Conservation (phyloP, 192 early-diverging fungal genomes). For the Umbelopsis sp. region DNA sequence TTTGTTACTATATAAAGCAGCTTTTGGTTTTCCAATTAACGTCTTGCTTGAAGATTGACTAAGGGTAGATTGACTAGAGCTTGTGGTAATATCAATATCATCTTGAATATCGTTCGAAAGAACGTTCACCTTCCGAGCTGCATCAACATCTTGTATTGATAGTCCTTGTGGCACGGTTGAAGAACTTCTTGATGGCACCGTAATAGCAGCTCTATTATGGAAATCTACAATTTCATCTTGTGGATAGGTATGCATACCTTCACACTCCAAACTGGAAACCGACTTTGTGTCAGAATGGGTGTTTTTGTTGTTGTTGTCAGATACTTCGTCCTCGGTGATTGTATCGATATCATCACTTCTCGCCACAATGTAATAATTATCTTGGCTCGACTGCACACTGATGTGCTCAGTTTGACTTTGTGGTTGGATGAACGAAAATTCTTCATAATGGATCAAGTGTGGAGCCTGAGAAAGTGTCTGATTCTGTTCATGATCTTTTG, state of each 20-base stretch:
- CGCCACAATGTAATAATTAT: too few species aligned
- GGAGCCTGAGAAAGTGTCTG: too few species aligned
- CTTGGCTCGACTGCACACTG: too few species aligned
- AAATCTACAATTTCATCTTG: neutral
- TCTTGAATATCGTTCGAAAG: neutral
- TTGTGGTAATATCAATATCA: neutral
- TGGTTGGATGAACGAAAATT: too few species aligned
- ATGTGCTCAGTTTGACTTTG: too few species aligned
- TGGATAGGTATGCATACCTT: neutral
- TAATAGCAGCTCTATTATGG: neutral
- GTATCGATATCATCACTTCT: too few species aligned
- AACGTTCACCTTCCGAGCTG: neutral
- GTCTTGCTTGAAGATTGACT: constrained; percentile 11
- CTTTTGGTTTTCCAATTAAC: constrained; percentile 5
- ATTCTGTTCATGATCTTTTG: too few species aligned
- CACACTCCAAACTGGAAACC: neutral
- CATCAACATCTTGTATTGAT: neutral
- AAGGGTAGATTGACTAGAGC: neutral
- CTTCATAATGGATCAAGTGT: too few species aligned
- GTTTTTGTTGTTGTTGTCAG: too few species aligned
- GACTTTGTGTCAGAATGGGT: too few species aligned
- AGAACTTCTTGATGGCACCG: neutral
- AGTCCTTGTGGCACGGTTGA: neutral
- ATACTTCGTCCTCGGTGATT: too few species aligned
- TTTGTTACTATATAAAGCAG: neutral